phyloP scores from a whole-genome alignment of 257 asterid genomes.

The Solanum sitiens region DNA sequence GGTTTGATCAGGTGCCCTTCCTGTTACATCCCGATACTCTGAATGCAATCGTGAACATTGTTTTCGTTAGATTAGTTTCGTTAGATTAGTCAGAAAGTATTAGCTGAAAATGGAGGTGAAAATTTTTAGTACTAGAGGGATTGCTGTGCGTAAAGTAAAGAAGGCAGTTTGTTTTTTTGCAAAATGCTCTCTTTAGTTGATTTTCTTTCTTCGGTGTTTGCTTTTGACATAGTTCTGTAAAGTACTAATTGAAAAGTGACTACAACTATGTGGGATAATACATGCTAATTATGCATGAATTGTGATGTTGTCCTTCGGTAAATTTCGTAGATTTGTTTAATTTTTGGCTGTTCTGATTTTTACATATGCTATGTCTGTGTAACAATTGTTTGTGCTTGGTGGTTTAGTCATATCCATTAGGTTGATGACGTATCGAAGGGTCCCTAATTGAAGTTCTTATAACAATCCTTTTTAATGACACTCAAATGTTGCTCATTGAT shows the following conservation, averaged over 20 bases:
- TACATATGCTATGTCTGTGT: neutral
- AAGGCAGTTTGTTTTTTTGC: neutral
- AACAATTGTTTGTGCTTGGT: neutral
- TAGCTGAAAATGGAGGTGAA: neutral
- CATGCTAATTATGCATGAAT: neutral
- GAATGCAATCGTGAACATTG: neutral
- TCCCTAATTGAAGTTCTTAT: neutral
- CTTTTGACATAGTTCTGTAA: neutral
- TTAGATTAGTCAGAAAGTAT: neutral
- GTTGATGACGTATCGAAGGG: neutral
- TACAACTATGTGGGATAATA: neutral
- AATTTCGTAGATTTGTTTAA: neutral
- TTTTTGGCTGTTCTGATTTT: neutral
- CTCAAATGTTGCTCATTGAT: neutral
- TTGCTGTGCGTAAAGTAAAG: neutral
- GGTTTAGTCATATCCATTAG: neutral
- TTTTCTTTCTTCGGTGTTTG: neutral
- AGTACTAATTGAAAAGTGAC: neutral
- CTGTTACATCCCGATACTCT: conserved; percentile 44
- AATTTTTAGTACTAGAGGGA: neutral
- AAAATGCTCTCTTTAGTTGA: neutral
- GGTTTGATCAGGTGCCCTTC: conserved; percentile 96
- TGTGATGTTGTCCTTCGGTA: neutral
- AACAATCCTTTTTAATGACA: neutral
- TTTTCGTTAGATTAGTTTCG: neutral